A percentile compares a stretch with the other conserved stretches of the same genome.
phyloP scores from a whole-genome alignment of 1,139 yeast genomes.

The Suhomyces yuchorum region DNA sequence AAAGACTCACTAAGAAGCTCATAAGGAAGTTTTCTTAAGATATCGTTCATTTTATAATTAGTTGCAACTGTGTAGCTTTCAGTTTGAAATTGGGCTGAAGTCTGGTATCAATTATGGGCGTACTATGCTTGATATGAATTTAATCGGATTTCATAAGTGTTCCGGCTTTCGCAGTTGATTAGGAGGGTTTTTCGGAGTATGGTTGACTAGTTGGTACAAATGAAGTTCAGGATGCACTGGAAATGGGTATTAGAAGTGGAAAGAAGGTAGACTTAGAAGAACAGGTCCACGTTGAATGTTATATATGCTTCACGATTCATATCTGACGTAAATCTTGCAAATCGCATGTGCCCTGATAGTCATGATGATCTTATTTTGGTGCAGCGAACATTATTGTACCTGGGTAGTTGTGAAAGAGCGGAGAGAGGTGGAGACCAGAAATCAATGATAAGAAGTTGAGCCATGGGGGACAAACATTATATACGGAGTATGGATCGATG shows the following conservation, averaged over 20 bases:
- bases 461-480: neutral
- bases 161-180: neutral
- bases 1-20: constrained; percentile 20
- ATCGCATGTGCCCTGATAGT: neutral
- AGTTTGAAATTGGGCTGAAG: no score
- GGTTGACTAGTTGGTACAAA: neutral
- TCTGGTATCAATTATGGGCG: neutral
- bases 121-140: no score
- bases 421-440: neutral
- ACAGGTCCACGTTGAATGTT: neutral
- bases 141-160: neutral
- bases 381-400: neutral
- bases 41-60: neutral
- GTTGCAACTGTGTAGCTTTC: no score
- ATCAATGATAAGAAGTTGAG: neutral
- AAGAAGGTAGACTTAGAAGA: neutral
- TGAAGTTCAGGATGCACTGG: no score
- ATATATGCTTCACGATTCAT: neutral
- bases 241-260: neutral
- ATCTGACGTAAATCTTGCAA: neutral
- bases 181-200: neutral
- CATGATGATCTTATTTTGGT: neutral
- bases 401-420: neutral
- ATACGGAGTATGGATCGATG: no score
- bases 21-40: constrained; percentile 16